Conservation (phyloP, 441 rosid genomes). For the Arabidopsis lyrata region DNA sequence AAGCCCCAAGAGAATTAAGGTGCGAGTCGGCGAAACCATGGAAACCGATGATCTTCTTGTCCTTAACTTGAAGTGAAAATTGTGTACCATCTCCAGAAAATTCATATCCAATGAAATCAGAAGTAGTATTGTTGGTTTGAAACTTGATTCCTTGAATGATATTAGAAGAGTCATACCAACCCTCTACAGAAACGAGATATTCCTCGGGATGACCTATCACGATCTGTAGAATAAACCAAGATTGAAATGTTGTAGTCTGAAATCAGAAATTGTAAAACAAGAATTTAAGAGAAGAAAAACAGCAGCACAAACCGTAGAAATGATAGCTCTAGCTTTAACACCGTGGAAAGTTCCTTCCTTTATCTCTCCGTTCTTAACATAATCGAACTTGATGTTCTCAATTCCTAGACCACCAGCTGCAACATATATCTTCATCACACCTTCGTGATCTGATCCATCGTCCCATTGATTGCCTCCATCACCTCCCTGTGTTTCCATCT, state of each 20-base stretch:
- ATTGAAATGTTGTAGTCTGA: no score
- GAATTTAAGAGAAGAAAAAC: no score
- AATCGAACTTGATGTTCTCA: constrained; percentile 26
- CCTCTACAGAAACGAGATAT: constrained; percentile 32
- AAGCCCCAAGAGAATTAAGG: constrained; percentile 39
- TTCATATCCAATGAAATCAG: background rate
- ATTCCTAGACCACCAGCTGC: constrained; percentile 1
- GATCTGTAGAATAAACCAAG: background rate
- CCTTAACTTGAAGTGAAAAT: constrained; percentile 36
- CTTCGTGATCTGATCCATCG: constrained; percentile 5
- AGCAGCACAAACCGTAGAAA: no score
- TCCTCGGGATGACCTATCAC: constrained; percentile 15
- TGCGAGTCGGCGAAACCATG: constrained; percentile 30
- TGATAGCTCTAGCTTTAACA: no score
- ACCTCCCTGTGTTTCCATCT: background rate
- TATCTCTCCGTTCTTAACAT: constrained; percentile 15
- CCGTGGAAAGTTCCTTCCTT: background rate
- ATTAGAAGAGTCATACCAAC: constrained; percentile 21
- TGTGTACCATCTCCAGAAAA: background rate
- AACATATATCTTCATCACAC: constrained; percentile 25
- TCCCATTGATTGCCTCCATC: background rate
- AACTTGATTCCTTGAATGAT: constrained; percentile 27
- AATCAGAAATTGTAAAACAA: no score
- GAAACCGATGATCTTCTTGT: constrained; percentile 39
- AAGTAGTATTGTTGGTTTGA: constrained; percentile 23